These are phyloP conservation scores for Sugiyamaella floridensis DNA, from an alignment of 805 yeast species.

Conservation along the genomic window DNA sequence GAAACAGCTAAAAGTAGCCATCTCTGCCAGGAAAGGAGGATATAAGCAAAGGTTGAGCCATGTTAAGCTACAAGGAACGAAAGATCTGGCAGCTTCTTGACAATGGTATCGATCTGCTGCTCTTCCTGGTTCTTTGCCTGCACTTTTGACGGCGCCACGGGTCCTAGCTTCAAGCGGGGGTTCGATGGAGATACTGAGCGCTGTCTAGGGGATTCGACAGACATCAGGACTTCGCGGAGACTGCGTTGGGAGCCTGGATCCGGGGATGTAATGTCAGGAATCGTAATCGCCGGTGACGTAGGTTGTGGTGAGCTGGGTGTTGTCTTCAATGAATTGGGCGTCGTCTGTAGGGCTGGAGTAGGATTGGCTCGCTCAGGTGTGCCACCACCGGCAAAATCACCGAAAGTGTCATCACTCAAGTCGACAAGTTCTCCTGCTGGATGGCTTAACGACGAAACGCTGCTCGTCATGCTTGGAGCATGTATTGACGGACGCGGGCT, in stretches of 20 bases:
- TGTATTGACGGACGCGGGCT: background rate
- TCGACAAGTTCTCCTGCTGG: background rate
- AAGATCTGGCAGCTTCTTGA: conserved; percentile 21
- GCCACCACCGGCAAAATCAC: background rate
- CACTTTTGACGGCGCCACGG: conserved; percentile 15
- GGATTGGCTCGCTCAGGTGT: background rate
- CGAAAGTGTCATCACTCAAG: background rate
- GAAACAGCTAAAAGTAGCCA: too few relatives aligned
- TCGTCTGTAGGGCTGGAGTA: too few relatives aligned
- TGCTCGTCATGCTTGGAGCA: background rate
- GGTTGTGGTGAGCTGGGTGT: too few relatives aligned
- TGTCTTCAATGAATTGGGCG: too few relatives aligned
- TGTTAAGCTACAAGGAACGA: conserved; percentile 12
- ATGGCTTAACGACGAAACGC: background rate
- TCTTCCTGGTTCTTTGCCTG: conserved; percentile 20
- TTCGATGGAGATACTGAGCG: background rate
- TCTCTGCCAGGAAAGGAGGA: background rate
- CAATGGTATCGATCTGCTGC: conserved; percentile 16
- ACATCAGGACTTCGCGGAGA: background rate
- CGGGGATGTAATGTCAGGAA: too few relatives aligned
- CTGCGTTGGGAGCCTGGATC: background rate
- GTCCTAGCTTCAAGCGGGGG: conserved; percentile 13
- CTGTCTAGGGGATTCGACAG: background rate
- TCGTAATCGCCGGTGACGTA: too few relatives aligned
- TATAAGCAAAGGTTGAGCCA: too few relatives aligned